Evolutionary conservation across 495 filamentous ascomycete genomes (phyloP).

Genomic region (Penicillium arizonense): DNA sequence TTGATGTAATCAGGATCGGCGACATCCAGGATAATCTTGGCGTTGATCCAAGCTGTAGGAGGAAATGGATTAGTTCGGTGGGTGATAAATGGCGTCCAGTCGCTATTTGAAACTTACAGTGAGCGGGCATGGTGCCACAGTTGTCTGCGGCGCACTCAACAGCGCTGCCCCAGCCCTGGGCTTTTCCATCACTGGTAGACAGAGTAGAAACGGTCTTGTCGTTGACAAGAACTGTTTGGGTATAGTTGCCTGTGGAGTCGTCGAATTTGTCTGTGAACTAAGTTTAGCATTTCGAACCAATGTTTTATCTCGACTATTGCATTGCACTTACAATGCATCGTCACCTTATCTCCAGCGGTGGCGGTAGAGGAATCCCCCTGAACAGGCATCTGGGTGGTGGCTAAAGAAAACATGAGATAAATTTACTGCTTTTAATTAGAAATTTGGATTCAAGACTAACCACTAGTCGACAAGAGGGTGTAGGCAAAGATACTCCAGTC

Average conservation of each 20-base stretch:
- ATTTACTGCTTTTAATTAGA: no score
- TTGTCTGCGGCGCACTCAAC: slow-evolving; percentile 37
- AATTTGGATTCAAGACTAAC: no score
- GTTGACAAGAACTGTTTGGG: slow-evolving; percentile 39
- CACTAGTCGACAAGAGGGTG: no score
- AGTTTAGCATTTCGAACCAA: no score
- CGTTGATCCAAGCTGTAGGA: slow-evolving; percentile 26
- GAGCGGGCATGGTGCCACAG: slow-evolving; percentile 26
- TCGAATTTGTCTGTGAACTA: slow-evolving; percentile 31
- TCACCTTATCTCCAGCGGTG: slow-evolving; percentile 18
- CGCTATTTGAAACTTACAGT: slow-evolving; percentile 19
- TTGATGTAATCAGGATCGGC: slow-evolving; percentile 24
- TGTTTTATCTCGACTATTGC: neutral
- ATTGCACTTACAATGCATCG: slow-evolving; percentile 21
- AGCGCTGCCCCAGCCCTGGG: slow-evolving; percentile 39
- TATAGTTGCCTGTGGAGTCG: slow-evolving; percentile 30
- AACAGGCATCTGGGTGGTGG: no score
- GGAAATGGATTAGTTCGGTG: neutral
- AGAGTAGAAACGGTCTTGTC: slow-evolving; percentile 31
- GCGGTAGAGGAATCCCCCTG: neutral
- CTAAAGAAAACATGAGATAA: no score
- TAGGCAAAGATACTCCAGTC: no score
- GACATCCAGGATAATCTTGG: slow-evolving; percentile 30
- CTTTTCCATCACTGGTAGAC: slow-evolving; percentile 29
- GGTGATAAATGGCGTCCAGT: neutral